Percentiles rank a stretch among this genome's conserved stretches.
phyloP scores from a whole-genome alignment of 163 green algal genomes.

The Scenedesmus sp. region DNA sequence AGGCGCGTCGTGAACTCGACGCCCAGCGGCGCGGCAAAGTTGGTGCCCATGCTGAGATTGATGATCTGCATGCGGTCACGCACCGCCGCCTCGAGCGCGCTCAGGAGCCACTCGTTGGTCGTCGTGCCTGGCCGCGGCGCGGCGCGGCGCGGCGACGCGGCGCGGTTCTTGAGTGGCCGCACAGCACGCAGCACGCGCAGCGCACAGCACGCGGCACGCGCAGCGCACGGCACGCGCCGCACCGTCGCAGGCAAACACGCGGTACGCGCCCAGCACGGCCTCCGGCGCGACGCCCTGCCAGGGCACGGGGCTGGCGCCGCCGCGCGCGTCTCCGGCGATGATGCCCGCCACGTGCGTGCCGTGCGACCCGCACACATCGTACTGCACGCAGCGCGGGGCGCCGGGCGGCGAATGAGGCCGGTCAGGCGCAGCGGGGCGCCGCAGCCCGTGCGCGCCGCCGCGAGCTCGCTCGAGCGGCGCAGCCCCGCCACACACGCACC shows the following conservation, averaged over 20 bases:
- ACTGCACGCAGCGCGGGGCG: too few species aligned
- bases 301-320: neutral
- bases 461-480: too few species aligned
- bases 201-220: too few species aligned
- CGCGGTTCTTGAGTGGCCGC: too few species aligned
- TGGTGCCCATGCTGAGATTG: conserved; percentile 36
- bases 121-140: too few species aligned
- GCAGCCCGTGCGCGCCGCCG: too few species aligned
- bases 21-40: conserved; percentile 10
- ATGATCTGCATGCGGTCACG: conserved; percentile 19
- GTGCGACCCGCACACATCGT: conserved; percentile 28
- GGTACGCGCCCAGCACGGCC: conserved; percentile 13
- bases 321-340: conserved; percentile 15
- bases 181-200: too few species aligned
- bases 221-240: too few species aligned
- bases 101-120: conserved; percentile 15
- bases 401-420: too few species aligned
- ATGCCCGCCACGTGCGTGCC: conserved; percentile 37
- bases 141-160: too few species aligned
- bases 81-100: conserved; percentile 11
- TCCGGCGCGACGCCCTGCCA: conserved; percentile 23
- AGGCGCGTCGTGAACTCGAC: conserved; percentile 9
- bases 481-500: too few species aligned
- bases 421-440: too few species aligned
- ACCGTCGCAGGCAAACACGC: neutral